Evolutionary conservation across 1,284 basidiomycete genomes (phyloP).

Genomic region (Cryptococcus hybrid): DNA sequence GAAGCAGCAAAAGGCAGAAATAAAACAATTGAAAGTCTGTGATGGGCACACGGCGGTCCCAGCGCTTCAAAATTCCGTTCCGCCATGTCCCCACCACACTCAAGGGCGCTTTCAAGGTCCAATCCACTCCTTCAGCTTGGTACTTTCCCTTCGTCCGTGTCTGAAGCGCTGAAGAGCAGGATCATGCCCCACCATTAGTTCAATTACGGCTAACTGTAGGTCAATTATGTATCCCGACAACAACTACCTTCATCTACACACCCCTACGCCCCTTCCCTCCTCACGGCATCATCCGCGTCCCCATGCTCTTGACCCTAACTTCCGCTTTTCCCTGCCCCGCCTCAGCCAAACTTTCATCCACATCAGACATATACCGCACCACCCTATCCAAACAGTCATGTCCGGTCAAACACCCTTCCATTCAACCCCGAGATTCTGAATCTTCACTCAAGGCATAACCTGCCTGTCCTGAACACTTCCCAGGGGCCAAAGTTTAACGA

Average conservation of each 20-base stretch:
- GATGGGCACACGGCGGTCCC: no score
- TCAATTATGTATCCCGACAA: neutral
- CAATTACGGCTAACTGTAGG: no score
- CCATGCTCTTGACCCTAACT: conserved; percentile 11
- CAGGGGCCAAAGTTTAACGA: neutral
- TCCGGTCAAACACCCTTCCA: neutral
- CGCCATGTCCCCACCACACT: no score
- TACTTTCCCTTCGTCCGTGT: neutral
- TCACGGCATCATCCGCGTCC: neutral
- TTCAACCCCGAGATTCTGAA: neutral
- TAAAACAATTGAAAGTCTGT: no score
- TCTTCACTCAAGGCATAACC: neutral
- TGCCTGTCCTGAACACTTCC: neutral
- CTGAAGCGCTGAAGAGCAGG: neutral
- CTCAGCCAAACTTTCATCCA: neutral
- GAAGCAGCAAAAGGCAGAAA: no score
- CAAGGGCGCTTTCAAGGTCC: no score
- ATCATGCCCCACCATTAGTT: no score
- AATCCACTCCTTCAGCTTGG: no score
- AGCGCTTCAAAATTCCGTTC: no score
- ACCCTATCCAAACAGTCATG: neutral
- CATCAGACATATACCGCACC: neutral
- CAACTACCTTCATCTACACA: neutral
- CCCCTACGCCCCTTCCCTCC: neutral
- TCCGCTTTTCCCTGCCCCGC: conserved; percentile 5